Percentiles rank a stretch among this genome's conserved stretches.
Conservation (phyloP, 1,284 basidiomycete species). For the Ganoderma meredithae region DNA sequence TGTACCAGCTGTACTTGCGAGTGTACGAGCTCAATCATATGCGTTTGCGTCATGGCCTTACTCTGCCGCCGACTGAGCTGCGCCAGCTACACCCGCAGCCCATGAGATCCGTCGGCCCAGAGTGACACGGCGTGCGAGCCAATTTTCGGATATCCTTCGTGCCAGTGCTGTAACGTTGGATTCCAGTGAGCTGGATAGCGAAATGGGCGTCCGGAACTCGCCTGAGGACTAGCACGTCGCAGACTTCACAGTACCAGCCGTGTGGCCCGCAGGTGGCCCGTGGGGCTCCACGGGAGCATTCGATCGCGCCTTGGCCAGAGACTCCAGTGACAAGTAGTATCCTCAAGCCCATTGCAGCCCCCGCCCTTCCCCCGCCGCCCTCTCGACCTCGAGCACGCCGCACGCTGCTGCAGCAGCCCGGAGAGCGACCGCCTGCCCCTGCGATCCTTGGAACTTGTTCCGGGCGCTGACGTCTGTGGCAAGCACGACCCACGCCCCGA, state of each 20-base stretch:
- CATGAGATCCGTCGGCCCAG: background rate
- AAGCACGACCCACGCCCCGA: slow-evolving; percentile 19
- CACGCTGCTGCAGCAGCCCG: background rate
- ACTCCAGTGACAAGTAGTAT: background rate
- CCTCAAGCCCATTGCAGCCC: background rate
- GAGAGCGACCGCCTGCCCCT: background rate
- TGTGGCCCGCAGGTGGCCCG: background rate
- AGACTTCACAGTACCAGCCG: background rate
- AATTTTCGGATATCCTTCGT: background rate
- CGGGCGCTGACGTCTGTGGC: slow-evolving; percentile 23
- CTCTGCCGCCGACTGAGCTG: background rate
- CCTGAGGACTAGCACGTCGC: slow-evolving; percentile 16
- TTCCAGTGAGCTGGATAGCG: background rate
- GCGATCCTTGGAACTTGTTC: background rate
- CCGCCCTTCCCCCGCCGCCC: slow-evolving; percentile 5
- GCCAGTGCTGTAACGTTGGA: background rate
- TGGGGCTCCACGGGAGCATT: slow-evolving; percentile 21
- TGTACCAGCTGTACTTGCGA: background rate
- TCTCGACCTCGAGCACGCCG: background rate
- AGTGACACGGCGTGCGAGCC: background rate
- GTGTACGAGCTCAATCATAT: slow-evolving; percentile 11
- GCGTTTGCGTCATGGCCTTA: slow-evolving; percentile 4
- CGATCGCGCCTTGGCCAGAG: slow-evolving; percentile 20
- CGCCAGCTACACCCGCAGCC: background rate
- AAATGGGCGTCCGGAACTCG: slow-evolving; percentile 18